phyloP scores from a whole-genome alignment of 2,329 filamentous ascomycete genomes.

The Neurospora sp. region DNA sequence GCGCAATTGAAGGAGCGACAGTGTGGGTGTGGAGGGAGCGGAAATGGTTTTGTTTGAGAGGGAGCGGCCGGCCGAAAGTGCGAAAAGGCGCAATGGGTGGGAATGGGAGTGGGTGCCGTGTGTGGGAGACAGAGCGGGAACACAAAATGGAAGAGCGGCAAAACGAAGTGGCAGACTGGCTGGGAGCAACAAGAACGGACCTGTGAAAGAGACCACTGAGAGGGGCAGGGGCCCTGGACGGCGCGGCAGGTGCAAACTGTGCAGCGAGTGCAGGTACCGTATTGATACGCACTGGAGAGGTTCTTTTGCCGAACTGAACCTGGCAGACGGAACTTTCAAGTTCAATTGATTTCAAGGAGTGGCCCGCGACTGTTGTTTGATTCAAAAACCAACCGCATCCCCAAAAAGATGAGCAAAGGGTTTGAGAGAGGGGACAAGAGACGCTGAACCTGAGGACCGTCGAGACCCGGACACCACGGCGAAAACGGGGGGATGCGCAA shows the following conservation, averaged over 20 bases:
- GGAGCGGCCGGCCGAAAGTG: neutral
- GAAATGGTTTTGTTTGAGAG: slow-evolving; percentile 17
- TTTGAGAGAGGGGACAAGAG: slow-evolving; percentile 3
- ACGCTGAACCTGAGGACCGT: neutral
- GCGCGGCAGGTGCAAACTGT: neutral
- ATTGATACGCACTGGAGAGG: neutral
- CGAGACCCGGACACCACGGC: neutral
- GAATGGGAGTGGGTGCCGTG: neutral
- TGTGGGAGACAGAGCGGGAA: neutral
- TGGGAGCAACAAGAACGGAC: neutral
- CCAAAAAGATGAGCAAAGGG: neutral
- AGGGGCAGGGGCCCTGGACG: neutral
- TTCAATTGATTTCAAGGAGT: neutral
- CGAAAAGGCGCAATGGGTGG: neutral
- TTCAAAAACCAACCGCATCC: neutral
- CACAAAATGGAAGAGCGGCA: neutral
- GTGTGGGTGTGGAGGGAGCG: slow-evolving; percentile 1
- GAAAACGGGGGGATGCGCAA: neutral
- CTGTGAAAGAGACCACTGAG: neutral
- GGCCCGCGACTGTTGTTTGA: neutral
- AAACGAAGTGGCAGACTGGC: neutral
- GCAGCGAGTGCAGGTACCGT: neutral
- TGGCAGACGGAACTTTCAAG: neutral
- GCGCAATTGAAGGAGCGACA: slow-evolving; percentile 14
- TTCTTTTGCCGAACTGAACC: neutral